Percentiles rank a stretch among this genome's conserved stretches.
These are phyloP conservation scores for Didymella exigua DNA, from an alignment of 2,329 filamentous ascomycete genomes.

Conservation along the genomic window DNA sequence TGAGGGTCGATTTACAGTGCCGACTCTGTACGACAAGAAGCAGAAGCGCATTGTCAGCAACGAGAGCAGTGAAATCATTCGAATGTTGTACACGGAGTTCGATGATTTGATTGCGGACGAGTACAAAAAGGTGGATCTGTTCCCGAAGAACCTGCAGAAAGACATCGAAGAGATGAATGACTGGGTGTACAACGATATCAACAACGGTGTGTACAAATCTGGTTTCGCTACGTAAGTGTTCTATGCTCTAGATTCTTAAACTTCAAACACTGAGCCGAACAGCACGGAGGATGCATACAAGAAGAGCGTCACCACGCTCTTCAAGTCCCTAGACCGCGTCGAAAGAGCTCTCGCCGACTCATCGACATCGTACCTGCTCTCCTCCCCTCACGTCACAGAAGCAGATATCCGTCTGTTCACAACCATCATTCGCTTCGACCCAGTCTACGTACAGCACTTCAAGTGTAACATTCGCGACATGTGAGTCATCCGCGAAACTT, in stretches of 20 bases:
- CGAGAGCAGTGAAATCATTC: constrained; percentile 89
- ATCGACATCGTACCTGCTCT: constrained; percentile 55
- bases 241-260: not conserved
- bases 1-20: constrained; percentile 82
- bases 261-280: not conserved
- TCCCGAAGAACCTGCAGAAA: constrained; percentile 52
- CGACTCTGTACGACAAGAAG: constrained; percentile 82
- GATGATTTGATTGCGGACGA: constrained; percentile 60
- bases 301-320: constrained; percentile 54
- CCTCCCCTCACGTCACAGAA: constrained; percentile 53
- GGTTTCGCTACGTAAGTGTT: constrained; percentile 56
- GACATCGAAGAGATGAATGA: constrained; percentile 58
- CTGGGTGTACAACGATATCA: constrained; percentile 60
- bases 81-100: constrained; percentile 86
- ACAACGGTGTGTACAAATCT: constrained; percentile 59
- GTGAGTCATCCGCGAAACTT: not conserved
- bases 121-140: constrained; percentile 52
- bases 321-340: constrained; percentile 55
- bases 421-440: constrained; percentile 67
- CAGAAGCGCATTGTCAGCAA: constrained; percentile 82
- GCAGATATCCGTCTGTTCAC: constrained; percentile 59
- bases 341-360: constrained; percentile 51
- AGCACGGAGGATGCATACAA: constrained; percentile 57
- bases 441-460: constrained; percentile 64
- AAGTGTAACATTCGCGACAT: constrained; percentile 87